These are phyloP conservation scores for Mycena kentingensis DNA, from an alignment of 768 basidiomycete species.

Conservation along the genomic window DNA sequence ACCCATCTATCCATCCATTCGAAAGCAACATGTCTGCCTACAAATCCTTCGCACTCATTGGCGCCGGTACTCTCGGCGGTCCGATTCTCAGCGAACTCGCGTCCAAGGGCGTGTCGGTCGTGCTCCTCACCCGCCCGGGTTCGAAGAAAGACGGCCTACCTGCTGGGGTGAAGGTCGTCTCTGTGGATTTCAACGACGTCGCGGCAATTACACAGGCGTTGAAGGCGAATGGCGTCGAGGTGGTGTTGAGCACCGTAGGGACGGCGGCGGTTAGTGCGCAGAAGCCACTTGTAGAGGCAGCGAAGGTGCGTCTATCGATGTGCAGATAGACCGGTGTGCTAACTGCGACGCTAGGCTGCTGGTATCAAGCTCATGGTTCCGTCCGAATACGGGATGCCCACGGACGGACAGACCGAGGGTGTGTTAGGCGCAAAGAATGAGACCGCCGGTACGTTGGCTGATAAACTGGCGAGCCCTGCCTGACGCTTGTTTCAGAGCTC, in stretches of 20 bases:
- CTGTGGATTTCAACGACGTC: constrained; percentile 32
- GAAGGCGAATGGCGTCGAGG: constrained; percentile 34
- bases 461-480: neutral
- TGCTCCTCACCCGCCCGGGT: constrained; percentile 21
- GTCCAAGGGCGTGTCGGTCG: constrained; percentile 37
- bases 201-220: constrained; percentile 27
- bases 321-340: too few relatives aligned
- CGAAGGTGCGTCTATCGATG: too few relatives aligned
- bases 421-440: constrained; percentile 28
- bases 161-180: constrained; percentile 25
- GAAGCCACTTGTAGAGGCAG: constrained; percentile 33
- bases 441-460: constrained; percentile 28
- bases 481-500: constrained; percentile 24
- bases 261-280: constrained; percentile 28
- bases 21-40: too few relatives aligned
- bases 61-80: constrained; percentile 22
- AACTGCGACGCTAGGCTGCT: too few relatives aligned
- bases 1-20: too few relatives aligned
- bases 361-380: constrained; percentile 41
- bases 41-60: constrained; percentile 7
- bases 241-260: constrained; percentile 35
- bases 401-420: constrained; percentile 32
- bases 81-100: constrained; percentile 45
- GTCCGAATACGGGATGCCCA: constrained; percentile 39
- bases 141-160: constrained; percentile 11